These are phyloP conservation scores for Rhizophora mangle DNA, from an alignment of 345 rosid species.

Conservation along the genomic window DNA sequence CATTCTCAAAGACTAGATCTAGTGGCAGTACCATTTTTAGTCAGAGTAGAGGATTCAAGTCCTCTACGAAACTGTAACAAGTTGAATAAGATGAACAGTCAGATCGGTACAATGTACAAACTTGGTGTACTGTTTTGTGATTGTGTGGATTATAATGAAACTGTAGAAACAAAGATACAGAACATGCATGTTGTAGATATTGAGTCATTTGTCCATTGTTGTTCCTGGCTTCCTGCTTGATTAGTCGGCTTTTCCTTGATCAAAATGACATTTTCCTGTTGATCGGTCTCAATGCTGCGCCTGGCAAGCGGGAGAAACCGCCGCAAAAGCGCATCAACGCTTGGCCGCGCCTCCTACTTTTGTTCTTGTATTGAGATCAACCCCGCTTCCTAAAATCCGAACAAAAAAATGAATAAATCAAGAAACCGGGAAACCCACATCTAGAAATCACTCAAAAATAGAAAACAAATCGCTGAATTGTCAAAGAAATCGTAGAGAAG, in stretches of 20 bases:
- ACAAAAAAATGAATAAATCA: neutral
- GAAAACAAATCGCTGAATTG: too few relatives aligned
- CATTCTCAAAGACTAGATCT: neutral
- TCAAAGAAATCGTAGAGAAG: too few relatives aligned
- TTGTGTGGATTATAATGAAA: slow-evolving; percentile 1
- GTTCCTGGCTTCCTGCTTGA: neutral
- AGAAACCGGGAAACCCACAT: too few relatives aligned
- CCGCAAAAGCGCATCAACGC: slow-evolving; percentile 88
- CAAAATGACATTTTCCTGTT: slow-evolving; percentile 10
- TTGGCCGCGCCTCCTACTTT: slow-evolving; percentile 92
- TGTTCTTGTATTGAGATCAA: slow-evolving; percentile 33
- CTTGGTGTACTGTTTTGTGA: neutral
- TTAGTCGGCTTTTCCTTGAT: neutral
- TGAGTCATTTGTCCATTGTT: neutral
- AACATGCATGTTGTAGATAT: too few relatives aligned
- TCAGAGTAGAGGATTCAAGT: neutral
- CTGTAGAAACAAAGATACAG: neutral
- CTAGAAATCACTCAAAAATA: neutral
- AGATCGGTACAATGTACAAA: neutral
- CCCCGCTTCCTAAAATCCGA: neutral
- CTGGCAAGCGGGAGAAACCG: slow-evolving; percentile 96
- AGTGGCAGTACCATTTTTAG: neutral
- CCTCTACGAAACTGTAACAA: neutral
- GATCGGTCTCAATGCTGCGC: slow-evolving; percentile 95
- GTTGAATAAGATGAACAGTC: neutral